Evolutionary conservation across 768 basidiomycete species (phyloP).

Genomic region (Clitopilus passeckerianus): DNA sequence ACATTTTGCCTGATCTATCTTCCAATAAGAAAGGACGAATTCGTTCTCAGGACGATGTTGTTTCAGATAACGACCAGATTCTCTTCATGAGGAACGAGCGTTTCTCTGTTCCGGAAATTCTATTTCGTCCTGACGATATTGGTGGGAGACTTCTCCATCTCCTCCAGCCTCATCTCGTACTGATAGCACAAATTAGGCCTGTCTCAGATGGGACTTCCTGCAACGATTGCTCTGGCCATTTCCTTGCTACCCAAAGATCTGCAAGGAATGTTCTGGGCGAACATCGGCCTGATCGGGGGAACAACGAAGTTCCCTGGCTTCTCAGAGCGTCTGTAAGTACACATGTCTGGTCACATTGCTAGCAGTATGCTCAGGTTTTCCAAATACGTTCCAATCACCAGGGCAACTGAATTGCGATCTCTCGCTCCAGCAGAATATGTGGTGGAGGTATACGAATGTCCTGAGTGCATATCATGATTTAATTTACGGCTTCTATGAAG

Average conservation of each 20-base stretch:
- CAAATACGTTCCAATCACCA: conserved; percentile 25
- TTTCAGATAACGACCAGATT: conserved; percentile 58
- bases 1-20: conserved; percentile 86
- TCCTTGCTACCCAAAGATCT: conserved; percentile 71
- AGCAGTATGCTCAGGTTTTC: background rate
- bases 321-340: conserved; percentile 65
- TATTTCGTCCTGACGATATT: conserved; percentile 89
- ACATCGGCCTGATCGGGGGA: conserved; percentile 89
- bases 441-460: conserved; percentile 65
- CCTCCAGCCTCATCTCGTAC: conserved; percentile 4
- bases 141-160: conserved; percentile 36
- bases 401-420: conserved; percentile 67
- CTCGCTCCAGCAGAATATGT: conserved; percentile 82
- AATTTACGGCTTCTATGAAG: conserved; percentile 1
- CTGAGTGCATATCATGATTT: conserved; percentile 51
- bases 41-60: conserved; percentile 45
- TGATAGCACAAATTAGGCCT: conserved; percentile 46
- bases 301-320: conserved; percentile 74
- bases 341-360: background rate
- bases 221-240: conserved; percentile 74
- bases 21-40: conserved; percentile 57
- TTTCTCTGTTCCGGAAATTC: conserved; percentile 86
- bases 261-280: conserved; percentile 93
- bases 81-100: conserved; percentile 89
- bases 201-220: conserved; percentile 75